These are phyloP conservation scores for Leccinum incarnatum DNA, from an alignment of 768 basidiomycete genomes.

Conservation along the genomic window DNA sequence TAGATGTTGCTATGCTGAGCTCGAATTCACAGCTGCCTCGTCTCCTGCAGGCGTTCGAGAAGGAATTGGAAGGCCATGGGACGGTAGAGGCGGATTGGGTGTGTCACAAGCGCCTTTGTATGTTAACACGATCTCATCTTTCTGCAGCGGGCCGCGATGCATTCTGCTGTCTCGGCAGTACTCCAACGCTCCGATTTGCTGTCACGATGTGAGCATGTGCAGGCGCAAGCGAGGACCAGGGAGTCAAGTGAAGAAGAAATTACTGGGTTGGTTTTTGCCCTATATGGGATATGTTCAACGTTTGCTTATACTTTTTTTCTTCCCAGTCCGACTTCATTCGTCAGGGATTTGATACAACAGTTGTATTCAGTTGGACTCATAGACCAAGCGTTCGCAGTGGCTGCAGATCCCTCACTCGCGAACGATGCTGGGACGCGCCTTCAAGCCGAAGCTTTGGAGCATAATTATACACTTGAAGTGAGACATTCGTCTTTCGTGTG, in stretches of 20 bases:
- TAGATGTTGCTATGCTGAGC: slow-evolving; percentile 1
- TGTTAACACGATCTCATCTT: slow-evolving; percentile 10
- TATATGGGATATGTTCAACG: not conserved
- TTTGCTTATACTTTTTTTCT: slow-evolving; percentile 11
- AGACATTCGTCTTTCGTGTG: slow-evolving; percentile 4
- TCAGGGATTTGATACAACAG: slow-evolving; percentile 44
- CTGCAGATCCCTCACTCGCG: slow-evolving; percentile 49
- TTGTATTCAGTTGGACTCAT: slow-evolving; percentile 53
- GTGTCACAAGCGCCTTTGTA: slow-evolving; percentile 17
- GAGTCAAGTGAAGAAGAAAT: slow-evolving; percentile 25
- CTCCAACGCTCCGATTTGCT: slow-evolving; percentile 55
- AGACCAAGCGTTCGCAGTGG: slow-evolving; percentile 48
- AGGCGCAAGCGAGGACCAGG: slow-evolving; percentile 32
- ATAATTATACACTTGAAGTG: slow-evolving; percentile 58
- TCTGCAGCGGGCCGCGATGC: slow-evolving; percentile 40
- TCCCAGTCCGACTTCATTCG: slow-evolving; percentile 23
- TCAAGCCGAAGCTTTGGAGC: slow-evolving; percentile 58
- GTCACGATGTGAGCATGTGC: slow-evolving; percentile 48
- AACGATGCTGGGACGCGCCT: slow-evolving; percentile 50
- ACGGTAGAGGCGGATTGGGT: slow-evolving; percentile 59
- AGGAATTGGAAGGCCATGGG: slow-evolving; percentile 46
- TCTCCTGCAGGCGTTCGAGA: slow-evolving; percentile 55
- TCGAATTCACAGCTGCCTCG: slow-evolving; percentile 51
- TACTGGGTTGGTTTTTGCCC: slow-evolving; percentile 11
- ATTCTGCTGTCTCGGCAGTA: slow-evolving; percentile 47